These are phyloP conservation scores for Malus sieversii DNA, from an alignment of 306 rosid genomes.

Conservation along the genomic window DNA sequence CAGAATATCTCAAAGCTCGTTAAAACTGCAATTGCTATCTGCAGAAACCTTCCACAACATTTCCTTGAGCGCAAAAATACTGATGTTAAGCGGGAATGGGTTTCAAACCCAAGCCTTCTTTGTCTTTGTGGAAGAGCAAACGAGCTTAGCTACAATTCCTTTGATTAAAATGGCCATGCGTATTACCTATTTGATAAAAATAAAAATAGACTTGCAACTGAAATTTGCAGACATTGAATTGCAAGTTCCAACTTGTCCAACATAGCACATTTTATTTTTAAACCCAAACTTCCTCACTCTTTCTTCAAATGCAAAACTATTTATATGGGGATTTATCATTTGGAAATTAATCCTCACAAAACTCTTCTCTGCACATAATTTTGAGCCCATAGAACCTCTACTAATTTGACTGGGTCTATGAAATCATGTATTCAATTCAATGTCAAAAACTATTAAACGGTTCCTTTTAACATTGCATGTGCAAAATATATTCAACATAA, in stretches of 20 bases:
- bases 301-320: neutral
- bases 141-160: neutral
- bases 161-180: neutral
- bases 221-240: neutral
- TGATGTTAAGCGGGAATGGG: neutral
- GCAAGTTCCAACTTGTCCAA: neutral
- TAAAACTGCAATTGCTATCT: neutral
- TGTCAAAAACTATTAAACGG: too few relatives aligned
- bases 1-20: neutral
- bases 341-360: neutral
- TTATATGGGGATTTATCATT: neutral
- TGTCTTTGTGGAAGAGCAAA: neutral
- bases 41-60: neutral
- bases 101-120: neutral
- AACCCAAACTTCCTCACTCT: neutral
- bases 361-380: neutral
- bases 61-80: neutral
- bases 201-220: neutral
- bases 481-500: too few relatives aligned
- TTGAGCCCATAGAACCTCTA: neutral
- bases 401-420: neutral
- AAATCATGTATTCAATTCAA: too few relatives aligned
- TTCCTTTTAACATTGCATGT: too few relatives aligned
- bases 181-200: neutral
- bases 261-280: neutral